Base-by-base conservation (phyloP, 2,329 filamentous ascomycete genomes). In the Sclerotinia minor region DNA sequence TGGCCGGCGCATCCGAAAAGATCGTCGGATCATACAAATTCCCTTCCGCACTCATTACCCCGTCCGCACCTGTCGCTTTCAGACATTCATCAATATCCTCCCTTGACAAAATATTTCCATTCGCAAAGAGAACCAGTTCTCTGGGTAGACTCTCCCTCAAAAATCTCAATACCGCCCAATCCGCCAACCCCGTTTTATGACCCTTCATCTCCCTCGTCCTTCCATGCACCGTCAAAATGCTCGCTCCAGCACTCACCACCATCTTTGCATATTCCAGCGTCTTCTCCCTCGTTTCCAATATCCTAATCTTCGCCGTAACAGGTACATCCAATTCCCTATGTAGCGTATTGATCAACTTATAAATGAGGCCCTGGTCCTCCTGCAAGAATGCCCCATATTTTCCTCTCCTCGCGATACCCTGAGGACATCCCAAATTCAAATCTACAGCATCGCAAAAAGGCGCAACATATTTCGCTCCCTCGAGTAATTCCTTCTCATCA, bases 381-480 rank as follows among this genome's bases (percentile, higher is more conserved):
- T 99, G 95, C 73, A 99, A 79, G 76, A 98, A 99, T 0, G 94
- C 90, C 29, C 95, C 95, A 76, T 99, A 99, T 77, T 92, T 89
- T 11, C 95, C 95, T 77, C 91, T 91, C 77, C 87, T 87, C 45
- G 95, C 95, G 73, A 99, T 99, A 1, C 94, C 94, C 77, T 99
- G 95, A 0, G 95, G 95, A 79, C 95, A 99, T 9, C 95, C 95
- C 5, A 99, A 83, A 77, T 99, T 99, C 73, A 99, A 81, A 78
- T 99, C 95, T 4, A 99, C 90, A 9, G 95, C 95, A 78, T 99
- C 95, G 79, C 94, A 98, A 78, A 94, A 91, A 0, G 92, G 92
- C 6, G 91, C 89, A 0, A 92, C 94, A 69, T 89, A 84, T 71
- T 85, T 84, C 0, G 94, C 95, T 0, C 95, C 93, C 38, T 84